phyloP scores from a whole-genome alignment of 306 rosid genomes.

The Citrullus amarus region DNA sequence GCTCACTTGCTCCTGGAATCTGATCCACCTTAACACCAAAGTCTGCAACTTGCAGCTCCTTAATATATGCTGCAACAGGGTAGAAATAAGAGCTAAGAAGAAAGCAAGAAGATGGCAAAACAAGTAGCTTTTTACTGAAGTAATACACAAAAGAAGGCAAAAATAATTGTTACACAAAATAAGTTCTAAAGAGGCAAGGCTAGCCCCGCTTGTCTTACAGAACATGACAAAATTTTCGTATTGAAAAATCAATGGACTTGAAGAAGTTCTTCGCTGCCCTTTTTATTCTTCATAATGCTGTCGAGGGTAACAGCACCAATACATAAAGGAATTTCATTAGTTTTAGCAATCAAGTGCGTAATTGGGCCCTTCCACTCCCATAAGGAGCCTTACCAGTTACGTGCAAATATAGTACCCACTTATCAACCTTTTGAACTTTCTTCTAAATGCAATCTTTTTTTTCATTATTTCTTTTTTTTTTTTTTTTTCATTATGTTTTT shows the following conservation, averaged over 20 bases:
- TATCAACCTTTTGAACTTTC: neutral
- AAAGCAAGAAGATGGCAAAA: constrained; percentile 6
- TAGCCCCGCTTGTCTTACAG: neutral
- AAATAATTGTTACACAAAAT: neutral
- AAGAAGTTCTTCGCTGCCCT: neutral
- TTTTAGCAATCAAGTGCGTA: neutral
- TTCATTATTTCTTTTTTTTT: neutral
- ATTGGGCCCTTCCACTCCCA: neutral
- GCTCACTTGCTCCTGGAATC: constrained; percentile 74
- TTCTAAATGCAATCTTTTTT: neutral
- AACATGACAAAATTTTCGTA: neutral
- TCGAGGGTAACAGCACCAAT: neutral
- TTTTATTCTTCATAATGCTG: neutral
- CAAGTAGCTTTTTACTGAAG: neutral
- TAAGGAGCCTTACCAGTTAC: neutral
- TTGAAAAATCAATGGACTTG: neutral
- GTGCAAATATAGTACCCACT: neutral
- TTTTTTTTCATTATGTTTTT: neutral
- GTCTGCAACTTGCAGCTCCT: constrained; percentile 54
- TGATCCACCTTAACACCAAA: constrained; percentile 50
- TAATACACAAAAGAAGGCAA: neutral
- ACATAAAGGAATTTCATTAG: neutral
- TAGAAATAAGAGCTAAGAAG: constrained; percentile 12
- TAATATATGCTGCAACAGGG: constrained; percentile 54
- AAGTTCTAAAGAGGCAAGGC: neutral